phyloP scores from a whole-genome alignment of 176 grass and related monocot species.

The Triticum urartu region DNA sequence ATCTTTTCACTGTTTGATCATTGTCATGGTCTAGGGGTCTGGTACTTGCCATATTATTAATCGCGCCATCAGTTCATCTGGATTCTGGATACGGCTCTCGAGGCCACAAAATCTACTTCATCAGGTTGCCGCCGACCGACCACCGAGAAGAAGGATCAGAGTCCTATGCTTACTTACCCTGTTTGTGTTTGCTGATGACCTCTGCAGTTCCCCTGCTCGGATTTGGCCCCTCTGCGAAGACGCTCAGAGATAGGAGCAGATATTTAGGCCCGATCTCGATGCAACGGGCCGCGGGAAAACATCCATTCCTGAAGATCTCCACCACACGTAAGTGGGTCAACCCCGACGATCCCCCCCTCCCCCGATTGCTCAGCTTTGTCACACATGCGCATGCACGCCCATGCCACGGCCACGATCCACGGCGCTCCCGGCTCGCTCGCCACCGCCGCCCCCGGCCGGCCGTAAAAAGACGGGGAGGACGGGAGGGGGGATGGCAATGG shows the following conservation, averaged over 20 bases:
- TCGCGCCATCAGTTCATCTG: too few species aligned
- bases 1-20: neutral
- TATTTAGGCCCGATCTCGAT: conserved; percentile 25
- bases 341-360: neutral
- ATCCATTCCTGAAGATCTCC: conserved; percentile 30
- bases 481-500: neutral
- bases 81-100: neutral
- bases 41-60: neutral
- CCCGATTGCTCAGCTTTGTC: neutral
- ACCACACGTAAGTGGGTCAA: conserved; percentile 26
- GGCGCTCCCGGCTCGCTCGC: neutral
- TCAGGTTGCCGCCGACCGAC: neutral
- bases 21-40: neutral
- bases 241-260: conserved; percentile 2
- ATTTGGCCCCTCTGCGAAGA: neutral
- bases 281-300: conserved; percentile 7
- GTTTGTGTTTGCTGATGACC: conserved; percentile 11
- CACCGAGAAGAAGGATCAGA: neutral
- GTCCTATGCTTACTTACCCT: neutral
- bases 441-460: neutral
- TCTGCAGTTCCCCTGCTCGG: conserved; percentile 23
- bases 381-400: neutral
- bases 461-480: conserved; percentile 25
- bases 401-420: neutral
- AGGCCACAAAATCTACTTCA: neutral